Evolutionary conservation across 208 protist genomes (phyloP), one percentile per base, ranked within the genome.

Genomic region (Crithidia acanthocephali): DNA sequence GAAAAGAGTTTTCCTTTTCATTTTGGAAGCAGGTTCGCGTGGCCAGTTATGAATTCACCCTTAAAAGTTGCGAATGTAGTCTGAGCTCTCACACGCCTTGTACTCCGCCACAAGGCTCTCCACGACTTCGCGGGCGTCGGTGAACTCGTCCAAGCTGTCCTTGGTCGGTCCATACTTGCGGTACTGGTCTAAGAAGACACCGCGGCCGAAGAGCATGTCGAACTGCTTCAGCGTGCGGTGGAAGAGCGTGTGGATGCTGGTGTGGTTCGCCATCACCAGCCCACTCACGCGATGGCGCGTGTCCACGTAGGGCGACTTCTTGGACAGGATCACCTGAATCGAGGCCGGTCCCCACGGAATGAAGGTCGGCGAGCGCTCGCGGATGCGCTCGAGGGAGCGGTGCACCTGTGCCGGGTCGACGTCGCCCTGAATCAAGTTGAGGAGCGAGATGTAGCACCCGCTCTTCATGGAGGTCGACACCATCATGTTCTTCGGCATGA

Each of bases 351-450:
- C 98, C 99, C 99, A 99, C 27, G 98, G 98, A 72, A 99, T 99
- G 82, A 99, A 99, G 42, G 91, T 95, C 23, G 95, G 97, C 1
- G 98, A 83, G 59, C 98, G 98, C 63, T 98, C 93, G n/a, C 97
- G 88, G 51, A 99, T 99, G 33, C 98, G 93, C 79, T 99, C 96
- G 23, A 99, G 90, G n/a, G 90, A 96, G 76, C 99, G 98, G 84
- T 99, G 98, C 61, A 99, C 96, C 87, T 99, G 95, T 5, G 94
- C 96, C 0, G 98, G 98, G 83, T 99, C 98, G 8, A 99, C 98
- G 35, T 99, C 98, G 48, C 99, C 99, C 74, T 99, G 98, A 72
- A 99, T 99, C 53, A 99, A 98, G 80, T 99, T 99, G 3, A 99
- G 88, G 30, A 99, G 89, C 15, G 98, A 99, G 25, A 99, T 95